A percentile compares a stretch with the other conserved stretches of the same genome.
These are phyloP conservation scores for Tetracladium setigerum DNA, from an alignment of 495 filamentous ascomycete species.

Conservation along the genomic window DNA sequence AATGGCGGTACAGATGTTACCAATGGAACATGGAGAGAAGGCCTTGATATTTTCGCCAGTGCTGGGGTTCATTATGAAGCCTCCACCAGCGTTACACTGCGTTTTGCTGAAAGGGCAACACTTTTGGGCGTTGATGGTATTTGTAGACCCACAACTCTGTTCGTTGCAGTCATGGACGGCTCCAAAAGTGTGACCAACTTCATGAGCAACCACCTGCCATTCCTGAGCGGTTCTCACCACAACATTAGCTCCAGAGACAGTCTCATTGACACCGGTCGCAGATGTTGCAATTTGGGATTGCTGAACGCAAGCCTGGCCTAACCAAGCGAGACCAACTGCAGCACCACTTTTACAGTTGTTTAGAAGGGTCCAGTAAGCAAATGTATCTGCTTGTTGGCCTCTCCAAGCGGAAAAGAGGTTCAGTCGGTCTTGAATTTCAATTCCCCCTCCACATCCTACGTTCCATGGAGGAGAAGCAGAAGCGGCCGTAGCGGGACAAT, in stretches of 20 bases:
- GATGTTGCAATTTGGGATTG: constrained; percentile 43
- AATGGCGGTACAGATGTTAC: constrained; percentile 86
- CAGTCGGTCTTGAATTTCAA: constrained; percentile 64
- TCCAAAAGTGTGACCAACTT: constrained; percentile 88
- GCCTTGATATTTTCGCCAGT: constrained; percentile 57
- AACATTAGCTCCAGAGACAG: constrained; percentile 76
- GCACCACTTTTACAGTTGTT: constrained; percentile 73
- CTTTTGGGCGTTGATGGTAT: constrained; percentile 56
- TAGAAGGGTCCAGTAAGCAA: constrained; percentile 88
- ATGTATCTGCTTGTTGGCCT: constrained; percentile 55
- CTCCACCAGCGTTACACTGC: constrained; percentile 63
- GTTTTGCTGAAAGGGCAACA: constrained; percentile 69
- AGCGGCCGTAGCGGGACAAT: constrained; percentile 58
- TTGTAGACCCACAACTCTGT: constrained; percentile 50
- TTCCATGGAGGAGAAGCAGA: constrained; percentile 66
- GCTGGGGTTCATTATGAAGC: constrained; percentile 92
- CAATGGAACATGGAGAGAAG: constrained; percentile 81
- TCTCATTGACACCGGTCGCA: constrained; percentile 39
- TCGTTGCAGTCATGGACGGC: constrained; percentile 85
- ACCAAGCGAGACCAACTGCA: constrained; percentile 85
- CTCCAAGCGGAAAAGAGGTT: constrained; percentile 85
- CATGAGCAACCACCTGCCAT: constrained; percentile 95
- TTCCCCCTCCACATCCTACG: constrained; percentile 46
- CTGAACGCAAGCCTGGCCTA: constrained; percentile 72
- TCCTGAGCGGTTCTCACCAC: constrained; percentile 73